phyloP scores from a whole-genome alignment of 1,284 basidiomycete genomes.

The Trichosporon inkin region DNA sequence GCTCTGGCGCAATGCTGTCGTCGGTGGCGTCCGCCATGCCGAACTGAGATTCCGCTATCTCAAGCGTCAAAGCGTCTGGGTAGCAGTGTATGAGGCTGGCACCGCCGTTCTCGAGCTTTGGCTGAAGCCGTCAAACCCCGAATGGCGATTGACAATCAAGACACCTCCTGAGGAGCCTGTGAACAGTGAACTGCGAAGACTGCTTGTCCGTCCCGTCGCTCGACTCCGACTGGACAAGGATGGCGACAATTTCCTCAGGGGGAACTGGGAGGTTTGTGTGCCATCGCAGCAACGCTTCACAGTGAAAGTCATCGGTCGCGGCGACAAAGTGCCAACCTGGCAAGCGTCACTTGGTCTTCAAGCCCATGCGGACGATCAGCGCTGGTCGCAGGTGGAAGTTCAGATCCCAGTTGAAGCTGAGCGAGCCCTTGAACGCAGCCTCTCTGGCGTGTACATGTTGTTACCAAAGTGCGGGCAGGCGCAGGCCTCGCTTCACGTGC shows the following conservation, averaged over 20 bases:
- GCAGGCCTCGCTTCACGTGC: constrained; percentile 69
- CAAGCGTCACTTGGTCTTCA: constrained; percentile 74
- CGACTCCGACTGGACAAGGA: constrained; percentile 57
- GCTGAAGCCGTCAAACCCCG: constrained; percentile 69
- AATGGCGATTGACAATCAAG: constrained; percentile 80
- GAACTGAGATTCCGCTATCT: constrained; percentile 80
- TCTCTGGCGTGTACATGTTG: constrained; percentile 73
- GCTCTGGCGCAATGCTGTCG: constrained; percentile 65
- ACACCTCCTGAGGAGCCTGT: constrained; percentile 66
- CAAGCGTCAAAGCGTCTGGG: constrained; percentile 84
- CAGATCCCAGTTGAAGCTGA: constrained; percentile 57
- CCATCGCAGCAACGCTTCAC: constrained; percentile 60
- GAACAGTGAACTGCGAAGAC: constrained; percentile 70
- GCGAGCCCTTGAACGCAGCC: constrained; percentile 66
- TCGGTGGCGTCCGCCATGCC: constrained; percentile 57
- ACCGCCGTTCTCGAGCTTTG: constrained; percentile 69
- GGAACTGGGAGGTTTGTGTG: constrained; percentile 76
- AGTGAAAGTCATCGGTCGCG: constrained; percentile 63
- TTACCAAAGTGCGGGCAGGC: constrained; percentile 86
- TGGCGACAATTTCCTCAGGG: constrained; percentile 58
- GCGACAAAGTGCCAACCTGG: constrained; percentile 76
- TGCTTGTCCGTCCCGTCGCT: constrained; percentile 71
- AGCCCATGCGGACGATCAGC: constrained; percentile 62
- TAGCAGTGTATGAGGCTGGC: constrained; percentile 69
- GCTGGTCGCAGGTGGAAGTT: constrained; percentile 66